These are phyloP conservation scores for Tuber umbilicatum DNA, from an alignment of 495 filamentous ascomycete species.

Conservation along the genomic window DNA sequence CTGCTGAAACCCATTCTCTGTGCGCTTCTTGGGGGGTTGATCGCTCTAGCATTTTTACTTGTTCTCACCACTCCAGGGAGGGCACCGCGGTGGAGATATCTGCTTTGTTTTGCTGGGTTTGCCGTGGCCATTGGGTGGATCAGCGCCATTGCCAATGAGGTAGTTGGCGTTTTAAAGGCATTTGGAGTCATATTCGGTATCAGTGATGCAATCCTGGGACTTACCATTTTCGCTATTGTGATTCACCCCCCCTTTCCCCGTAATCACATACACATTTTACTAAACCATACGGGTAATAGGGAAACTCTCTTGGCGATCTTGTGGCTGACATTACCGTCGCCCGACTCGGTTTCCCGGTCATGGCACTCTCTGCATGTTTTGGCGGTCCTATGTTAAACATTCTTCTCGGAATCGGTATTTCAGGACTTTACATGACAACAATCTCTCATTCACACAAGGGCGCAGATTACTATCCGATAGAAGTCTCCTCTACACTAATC, in stretches of 20 bases:
- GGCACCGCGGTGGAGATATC: conserved; percentile 60
- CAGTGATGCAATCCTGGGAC: conserved; percentile 87
- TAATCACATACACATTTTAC: background rate
- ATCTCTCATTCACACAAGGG: conserved; percentile 50
- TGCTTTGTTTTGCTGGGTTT: conserved; percentile 87
- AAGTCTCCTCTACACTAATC: conserved; percentile 74
- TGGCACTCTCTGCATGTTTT: conserved; percentile 94
- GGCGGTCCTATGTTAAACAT: conserved; percentile 98
- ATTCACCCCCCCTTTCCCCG: background rate
- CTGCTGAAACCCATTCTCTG: conserved; percentile 61
- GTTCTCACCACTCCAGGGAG: conserved; percentile 54
- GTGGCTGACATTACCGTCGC: conserved; percentile 95
- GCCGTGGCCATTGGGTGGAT: conserved; percentile 90
- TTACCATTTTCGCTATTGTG: conserved; percentile 86
- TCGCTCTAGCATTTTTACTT: conserved; percentile 57
- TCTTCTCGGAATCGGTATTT: conserved; percentile 82
- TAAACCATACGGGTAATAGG: conserved; percentile 39
- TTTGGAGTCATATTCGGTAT: conserved; percentile 88
- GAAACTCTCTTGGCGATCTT: conserved; percentile 89
- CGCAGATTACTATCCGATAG: conserved; percentile 66
- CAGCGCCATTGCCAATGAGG: conserved; percentile 88
- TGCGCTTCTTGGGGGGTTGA: conserved; percentile 62
- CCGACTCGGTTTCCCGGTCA: conserved; percentile 85
- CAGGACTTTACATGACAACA: conserved; percentile 77
- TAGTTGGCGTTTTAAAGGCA: conserved; percentile 90